Evolutionary conservation across 2,329 filamentous ascomycete species (phyloP), one percentile per base, ranked within the genome.

Genomic region (Paraconiothyrium sp.): DNA sequence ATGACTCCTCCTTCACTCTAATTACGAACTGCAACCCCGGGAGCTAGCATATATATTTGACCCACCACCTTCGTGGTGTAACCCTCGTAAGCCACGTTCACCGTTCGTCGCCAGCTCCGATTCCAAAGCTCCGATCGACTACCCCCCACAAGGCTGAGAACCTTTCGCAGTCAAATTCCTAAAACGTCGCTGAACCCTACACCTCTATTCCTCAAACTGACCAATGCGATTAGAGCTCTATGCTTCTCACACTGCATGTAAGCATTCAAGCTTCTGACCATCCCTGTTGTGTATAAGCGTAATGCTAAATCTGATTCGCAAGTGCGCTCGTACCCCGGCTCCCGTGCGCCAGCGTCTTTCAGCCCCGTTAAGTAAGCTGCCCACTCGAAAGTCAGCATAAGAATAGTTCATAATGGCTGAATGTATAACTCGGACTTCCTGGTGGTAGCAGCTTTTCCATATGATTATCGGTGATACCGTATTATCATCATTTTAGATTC

Each of bases 261-360:
- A 67, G 65, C 65, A 67, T 35, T 54, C 61, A 60, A 57, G 59
- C 57, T 62, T 56, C 52, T 62, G 16, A 56, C 54, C 20, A 30
- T 14, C 9, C 20, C 37, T 14, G 22, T 24, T 48, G 44, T 11
- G 56, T 14, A 35, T 50, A 48, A 59, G 30, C 43, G 34, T 24
- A 47, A n/a, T 58, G 34, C 59, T 59, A 54, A 54, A 49, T 54
- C 35, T 54, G 54, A 59, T 61, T 58, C 47, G 58, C n/a, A 14
- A 22, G 24, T 37, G 20, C 10, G 20, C 20, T 4, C 43, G 8
- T 59, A 63, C 48, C 62, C 57, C 22, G 34, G 56, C 8, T 44
- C 1, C 20, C 16, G 35, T 52, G 30, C 34, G 27, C 58, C 46
- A 56, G 55, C 50, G 37, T 30, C 16, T 14, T 22, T 49, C 34